Evolutionary conservation across 306 rosid species (phyloP).

Genomic region (Begonia fuchsioides): DNA sequence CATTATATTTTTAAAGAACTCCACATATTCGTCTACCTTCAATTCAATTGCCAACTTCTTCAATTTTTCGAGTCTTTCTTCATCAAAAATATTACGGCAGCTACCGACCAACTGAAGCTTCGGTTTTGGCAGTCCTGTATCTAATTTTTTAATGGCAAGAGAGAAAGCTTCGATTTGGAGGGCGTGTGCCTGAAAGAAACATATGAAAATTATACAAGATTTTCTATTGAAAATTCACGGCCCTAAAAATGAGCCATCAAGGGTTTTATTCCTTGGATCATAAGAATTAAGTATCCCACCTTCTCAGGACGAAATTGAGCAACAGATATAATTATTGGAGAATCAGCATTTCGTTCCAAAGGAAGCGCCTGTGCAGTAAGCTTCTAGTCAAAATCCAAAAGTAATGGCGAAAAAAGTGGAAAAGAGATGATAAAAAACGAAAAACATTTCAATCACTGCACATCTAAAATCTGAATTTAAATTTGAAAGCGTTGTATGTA

Average conservation of each 20-base stretch:
- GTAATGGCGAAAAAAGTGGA: no score
- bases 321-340: conserved; percentile 58
- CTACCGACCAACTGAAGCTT: conserved; percentile 64
- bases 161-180: conserved; percentile 68
- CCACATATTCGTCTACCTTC: conserved; percentile 53
- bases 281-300: conserved; percentile 31
- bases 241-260: conserved; percentile 18
- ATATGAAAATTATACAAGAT: no score
- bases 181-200: conserved; percentile 48
- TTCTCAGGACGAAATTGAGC: conserved; percentile 98
- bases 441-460: no score
- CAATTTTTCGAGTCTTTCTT: conserved; percentile 63
- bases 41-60: conserved; percentile 52
- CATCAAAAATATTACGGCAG: conserved; percentile 75
- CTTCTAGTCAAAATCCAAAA: no score
- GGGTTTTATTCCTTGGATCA: conserved; percentile 26
- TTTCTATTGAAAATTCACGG: conserved; percentile 2
- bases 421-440: no score
- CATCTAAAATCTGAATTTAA: no score
- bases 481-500: no score
- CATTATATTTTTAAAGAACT: conserved; percentile 59
- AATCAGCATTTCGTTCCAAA: conserved; percentile 46
- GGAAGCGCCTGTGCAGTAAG: conserved; percentile 52
- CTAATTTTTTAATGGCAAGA: conserved; percentile 21
- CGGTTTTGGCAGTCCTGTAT: no score